Evolutionary conservation across 768 basidiomycete species (phyloP).

Genomic region (Krasilnikovozyma curviuscula): DNA sequence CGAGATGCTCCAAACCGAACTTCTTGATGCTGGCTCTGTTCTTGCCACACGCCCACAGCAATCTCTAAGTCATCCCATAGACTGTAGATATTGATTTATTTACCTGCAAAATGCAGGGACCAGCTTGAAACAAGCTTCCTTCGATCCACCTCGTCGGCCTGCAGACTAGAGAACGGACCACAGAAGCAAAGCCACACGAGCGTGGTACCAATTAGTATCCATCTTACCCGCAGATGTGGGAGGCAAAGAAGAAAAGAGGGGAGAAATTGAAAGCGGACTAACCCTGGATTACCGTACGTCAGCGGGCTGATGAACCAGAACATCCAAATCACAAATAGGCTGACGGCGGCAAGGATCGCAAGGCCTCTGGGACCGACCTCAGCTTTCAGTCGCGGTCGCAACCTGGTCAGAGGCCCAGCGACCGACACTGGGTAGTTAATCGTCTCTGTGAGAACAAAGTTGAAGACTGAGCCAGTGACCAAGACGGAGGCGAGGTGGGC

Average conservation of each 20-base stretch:
- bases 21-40: too few species aligned
- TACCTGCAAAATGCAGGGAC: slow-evolving; percentile 65
- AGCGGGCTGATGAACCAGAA: slow-evolving; percentile 59
- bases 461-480: slow-evolving; percentile 76
- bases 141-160: slow-evolving; percentile 64
- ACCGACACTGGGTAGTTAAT: slow-evolving; percentile 79
- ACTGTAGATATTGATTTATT: too few species aligned
- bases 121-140: slow-evolving; percentile 68
- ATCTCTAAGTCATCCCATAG: too few species aligned
- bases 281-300: slow-evolving; percentile 95
- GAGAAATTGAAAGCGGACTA: slow-evolving; percentile 24
- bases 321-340: slow-evolving; percentile 37
- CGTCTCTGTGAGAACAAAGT: slow-evolving; percentile 71
- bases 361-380: slow-evolving; percentile 38
- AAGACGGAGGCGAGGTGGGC: slow-evolving; percentile 84
- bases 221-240: neutral
- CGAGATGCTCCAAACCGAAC: too few species aligned
- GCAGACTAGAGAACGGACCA: slow-evolving; percentile 37
- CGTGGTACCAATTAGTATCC: slow-evolving; percentile 5
- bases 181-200: neutral
- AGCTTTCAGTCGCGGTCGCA: slow-evolving; percentile 41
- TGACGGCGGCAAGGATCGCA: slow-evolving; percentile 39
- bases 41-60: too few species aligned
- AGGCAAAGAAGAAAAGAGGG: slow-evolving; percentile 5
- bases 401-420: slow-evolving; percentile 45